A percentile compares a stretch with the other conserved stretches of the same genome.
These are phyloP conservation scores for Neurospora crassa DNA, from an alignment of 2,329 filamentous ascomycete species.

Conservation along the genomic window DNA sequence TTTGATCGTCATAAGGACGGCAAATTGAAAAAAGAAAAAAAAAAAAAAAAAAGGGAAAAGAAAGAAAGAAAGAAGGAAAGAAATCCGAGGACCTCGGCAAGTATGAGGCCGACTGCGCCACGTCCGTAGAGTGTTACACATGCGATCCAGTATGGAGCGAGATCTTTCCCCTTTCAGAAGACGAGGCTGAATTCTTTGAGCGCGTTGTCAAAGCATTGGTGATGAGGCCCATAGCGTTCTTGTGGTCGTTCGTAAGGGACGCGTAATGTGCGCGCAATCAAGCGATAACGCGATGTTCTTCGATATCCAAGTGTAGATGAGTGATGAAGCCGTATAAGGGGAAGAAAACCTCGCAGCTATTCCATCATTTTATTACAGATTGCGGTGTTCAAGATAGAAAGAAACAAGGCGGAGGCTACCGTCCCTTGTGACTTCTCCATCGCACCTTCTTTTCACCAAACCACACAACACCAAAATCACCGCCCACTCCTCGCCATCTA, in stretches of 20 bases:
- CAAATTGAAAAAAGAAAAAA: not conserved
- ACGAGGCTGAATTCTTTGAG: not conserved
- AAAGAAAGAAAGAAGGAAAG: not conserved
- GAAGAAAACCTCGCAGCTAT: not conserved
- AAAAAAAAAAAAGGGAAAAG: no score
- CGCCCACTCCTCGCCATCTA: not conserved
- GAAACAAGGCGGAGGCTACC: not conserved
- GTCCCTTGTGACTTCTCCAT: not conserved
- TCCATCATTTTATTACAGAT: not conserved
- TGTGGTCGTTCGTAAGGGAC: not conserved
- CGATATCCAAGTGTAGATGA: not conserved
- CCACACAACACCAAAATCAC: not conserved
- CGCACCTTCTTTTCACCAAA: not conserved
- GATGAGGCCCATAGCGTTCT: not conserved
- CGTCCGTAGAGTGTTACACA: not conserved
- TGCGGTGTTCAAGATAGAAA: not conserved
- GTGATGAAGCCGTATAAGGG: not conserved
- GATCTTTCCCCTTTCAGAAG: not conserved
- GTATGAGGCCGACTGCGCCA: not conserved
- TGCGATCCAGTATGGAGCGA: not conserved
- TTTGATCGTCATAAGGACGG: not conserved
- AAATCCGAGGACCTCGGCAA: not conserved
- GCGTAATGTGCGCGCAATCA: not conserved
- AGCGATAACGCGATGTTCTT: not conserved
- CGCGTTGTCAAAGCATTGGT: not conserved